Conservation (phyloP, 78 protist species). For the Diacronema lutheri region DNA sequence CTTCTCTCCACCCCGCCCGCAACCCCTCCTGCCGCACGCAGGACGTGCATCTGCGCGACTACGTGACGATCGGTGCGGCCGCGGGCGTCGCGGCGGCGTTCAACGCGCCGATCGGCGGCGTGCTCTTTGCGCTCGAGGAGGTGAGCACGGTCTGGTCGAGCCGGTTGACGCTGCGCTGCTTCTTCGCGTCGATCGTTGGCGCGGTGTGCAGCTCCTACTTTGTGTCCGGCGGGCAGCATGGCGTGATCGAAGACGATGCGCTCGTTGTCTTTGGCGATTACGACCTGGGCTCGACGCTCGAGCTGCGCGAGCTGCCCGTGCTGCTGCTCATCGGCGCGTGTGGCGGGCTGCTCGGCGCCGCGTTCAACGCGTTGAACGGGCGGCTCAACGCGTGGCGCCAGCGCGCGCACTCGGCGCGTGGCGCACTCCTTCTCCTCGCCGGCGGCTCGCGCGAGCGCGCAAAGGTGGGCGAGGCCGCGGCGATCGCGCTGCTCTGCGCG, state of each 20-base stretch:
- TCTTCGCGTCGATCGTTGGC: slow-evolving; percentile 70
- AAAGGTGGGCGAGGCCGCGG: no score
- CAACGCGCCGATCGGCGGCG: slow-evolving; percentile 94
- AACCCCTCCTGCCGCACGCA: no score
- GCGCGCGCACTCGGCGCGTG: no score
- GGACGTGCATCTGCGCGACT: no score
- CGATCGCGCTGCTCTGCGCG: no score
- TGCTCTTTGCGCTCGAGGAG: slow-evolving; percentile 85
- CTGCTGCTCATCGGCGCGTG: slow-evolving; percentile 62
- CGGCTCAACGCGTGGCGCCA: not conserved
- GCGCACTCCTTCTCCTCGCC: no score
- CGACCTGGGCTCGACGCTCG: slow-evolving; percentile 13
- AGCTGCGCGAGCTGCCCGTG: slow-evolving; percentile 51
- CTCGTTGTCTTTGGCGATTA: not conserved
- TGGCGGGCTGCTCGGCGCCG: slow-evolving; percentile 82
- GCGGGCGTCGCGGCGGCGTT: slow-evolving; percentile 93
- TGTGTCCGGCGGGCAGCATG: not conserved
- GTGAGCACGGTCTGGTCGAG: slow-evolving; percentile 73
- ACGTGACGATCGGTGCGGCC: slow-evolving; percentile 88
- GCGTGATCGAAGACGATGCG: not conserved
- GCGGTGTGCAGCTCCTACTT: slow-evolving; percentile 64
- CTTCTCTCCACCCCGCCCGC: no score
- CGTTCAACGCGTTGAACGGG: slow-evolving; percentile 46
- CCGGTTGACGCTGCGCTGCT: slow-evolving; percentile 84
- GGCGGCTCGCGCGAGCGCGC: no score